Percentiles rank a stretch among this genome's conserved stretches.
phyloP scores from a whole-genome alignment of 768 basidiomycete species.

The Mycena maculata region DNA sequence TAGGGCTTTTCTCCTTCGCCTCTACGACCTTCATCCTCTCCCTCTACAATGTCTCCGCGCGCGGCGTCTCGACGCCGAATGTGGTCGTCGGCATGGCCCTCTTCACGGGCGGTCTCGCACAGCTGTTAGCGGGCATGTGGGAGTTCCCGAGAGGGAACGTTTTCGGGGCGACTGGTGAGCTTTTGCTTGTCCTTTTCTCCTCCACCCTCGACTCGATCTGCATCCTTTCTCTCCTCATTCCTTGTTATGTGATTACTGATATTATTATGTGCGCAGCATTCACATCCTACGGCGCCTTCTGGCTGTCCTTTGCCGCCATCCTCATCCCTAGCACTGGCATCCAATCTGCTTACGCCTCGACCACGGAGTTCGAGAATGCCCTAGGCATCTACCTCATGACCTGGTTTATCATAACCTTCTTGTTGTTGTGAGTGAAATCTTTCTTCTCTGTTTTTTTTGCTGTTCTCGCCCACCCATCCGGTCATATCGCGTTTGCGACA shows the following conservation, averaged over 20 bases:
- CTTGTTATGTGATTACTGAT: slow-evolving; percentile 51
- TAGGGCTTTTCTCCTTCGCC: slow-evolving; percentile 87
- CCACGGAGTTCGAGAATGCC: slow-evolving; percentile 59
- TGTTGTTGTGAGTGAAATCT: slow-evolving; percentile 71
- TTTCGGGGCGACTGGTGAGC: slow-evolving; percentile 80
- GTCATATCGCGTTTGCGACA: not conserved
- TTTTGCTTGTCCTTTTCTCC: no score
- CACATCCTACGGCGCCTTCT: slow-evolving; percentile 87
- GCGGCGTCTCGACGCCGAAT: slow-evolving; percentile 68
- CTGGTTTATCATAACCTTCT: slow-evolving; percentile 80
- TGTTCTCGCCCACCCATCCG: not conserved
- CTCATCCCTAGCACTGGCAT: slow-evolving; percentile 79
- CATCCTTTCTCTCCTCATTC: no score
- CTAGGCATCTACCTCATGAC: slow-evolving; percentile 79
- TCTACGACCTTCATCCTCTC: slow-evolving; percentile 86
- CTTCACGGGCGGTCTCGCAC: slow-evolving; percentile 85
- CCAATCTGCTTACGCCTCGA: slow-evolving; percentile 56
- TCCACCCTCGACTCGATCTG: no score
- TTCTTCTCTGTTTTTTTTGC: slow-evolving; percentile 1
- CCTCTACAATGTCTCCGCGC: slow-evolving; percentile 72
- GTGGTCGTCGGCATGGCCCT: slow-evolving; percentile 89
- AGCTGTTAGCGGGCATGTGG: slow-evolving; percentile 93
- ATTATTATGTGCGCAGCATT: slow-evolving; percentile 62
- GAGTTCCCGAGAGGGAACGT: slow-evolving; percentile 77
- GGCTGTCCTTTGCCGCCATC: slow-evolving; percentile 85